Evolutionary conservation across 202 grass and related monocot species (phyloP).

Genomic region (Carex arenaria): DNA sequence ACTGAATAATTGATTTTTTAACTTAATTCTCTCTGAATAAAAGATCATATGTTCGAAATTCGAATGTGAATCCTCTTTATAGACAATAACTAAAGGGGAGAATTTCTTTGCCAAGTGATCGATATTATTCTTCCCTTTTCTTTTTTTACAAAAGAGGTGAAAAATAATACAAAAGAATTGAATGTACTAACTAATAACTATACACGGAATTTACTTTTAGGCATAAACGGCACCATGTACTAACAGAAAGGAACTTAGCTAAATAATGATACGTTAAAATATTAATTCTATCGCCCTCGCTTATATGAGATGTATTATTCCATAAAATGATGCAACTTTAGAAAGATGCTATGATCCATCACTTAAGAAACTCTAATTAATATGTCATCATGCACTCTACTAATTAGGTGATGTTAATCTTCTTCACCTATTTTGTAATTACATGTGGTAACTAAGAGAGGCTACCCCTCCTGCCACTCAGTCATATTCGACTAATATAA

Average conservation of each 20-base stretch:
- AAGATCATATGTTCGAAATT: too few species aligned
- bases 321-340: not conserved
- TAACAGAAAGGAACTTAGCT: not conserved
- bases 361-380: not conserved
- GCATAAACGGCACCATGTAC: not conserved
- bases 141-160: not conserved
- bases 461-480: not conserved
- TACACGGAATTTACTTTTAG: conserved; percentile 5
- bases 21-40: too few species aligned
- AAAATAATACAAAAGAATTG: not conserved
- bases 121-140: not conserved
- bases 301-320: not conserved
- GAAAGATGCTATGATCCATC: not conserved
- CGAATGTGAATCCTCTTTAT: too few species aligned
- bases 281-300: not conserved
- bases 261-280: not conserved
- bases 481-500: too few species aligned
- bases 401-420: not conserved
- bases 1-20: too few species aligned
- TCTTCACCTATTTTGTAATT: not conserved
- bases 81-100: too few species aligned
- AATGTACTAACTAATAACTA: not conserved
- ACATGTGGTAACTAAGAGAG: not conserved
- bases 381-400: not conserved
- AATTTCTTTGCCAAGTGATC: not conserved